Evolutionary conservation across 225 moss, liverwort and hornwort genomes (phyloP).

Genomic region (Marchantia paleacea): DNA sequence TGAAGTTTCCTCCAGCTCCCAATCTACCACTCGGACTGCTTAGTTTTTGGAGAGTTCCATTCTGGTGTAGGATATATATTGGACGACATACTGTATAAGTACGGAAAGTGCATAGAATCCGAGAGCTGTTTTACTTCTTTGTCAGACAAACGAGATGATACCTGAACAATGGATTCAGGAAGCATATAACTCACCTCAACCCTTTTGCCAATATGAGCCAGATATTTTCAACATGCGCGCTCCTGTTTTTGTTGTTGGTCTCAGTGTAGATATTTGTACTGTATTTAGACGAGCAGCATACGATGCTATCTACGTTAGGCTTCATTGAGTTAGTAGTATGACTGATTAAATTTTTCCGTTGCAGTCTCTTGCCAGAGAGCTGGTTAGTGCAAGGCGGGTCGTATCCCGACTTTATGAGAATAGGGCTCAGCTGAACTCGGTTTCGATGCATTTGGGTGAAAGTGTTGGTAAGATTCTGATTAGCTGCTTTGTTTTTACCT

Average conservation of each 20-base stretch:
- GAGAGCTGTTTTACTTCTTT: no score
- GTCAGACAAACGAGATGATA: no score
- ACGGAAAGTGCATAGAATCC: not conserved
- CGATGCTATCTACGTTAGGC: not conserved
- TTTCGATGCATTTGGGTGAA: slow-evolving; percentile 97
- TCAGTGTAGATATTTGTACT: not conserved
- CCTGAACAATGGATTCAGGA: no score
- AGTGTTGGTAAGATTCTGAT: slow-evolving; percentile 58
- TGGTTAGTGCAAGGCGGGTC: slow-evolving; percentile 86
- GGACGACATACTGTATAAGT: no score
- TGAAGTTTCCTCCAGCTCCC: not conserved
- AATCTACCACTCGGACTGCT: not conserved
- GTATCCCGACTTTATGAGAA: slow-evolving; percentile 82
- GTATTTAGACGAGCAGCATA: not conserved
- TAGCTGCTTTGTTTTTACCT: not conserved
- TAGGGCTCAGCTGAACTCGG: slow-evolving; percentile 93
- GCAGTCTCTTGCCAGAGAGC: slow-evolving; percentile 88
- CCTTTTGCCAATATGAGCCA: not conserved
- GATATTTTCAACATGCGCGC: not conserved
- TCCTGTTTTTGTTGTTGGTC: not conserved
- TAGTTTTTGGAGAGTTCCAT: not conserved
- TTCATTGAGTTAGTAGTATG: not conserved
- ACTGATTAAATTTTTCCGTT: slow-evolving; percentile 10
- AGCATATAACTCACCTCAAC: no score
- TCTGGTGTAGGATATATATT: not conserved